phyloP scores from a whole-genome alignment of 305 asterid species.

The Rubia occidens region DNA sequence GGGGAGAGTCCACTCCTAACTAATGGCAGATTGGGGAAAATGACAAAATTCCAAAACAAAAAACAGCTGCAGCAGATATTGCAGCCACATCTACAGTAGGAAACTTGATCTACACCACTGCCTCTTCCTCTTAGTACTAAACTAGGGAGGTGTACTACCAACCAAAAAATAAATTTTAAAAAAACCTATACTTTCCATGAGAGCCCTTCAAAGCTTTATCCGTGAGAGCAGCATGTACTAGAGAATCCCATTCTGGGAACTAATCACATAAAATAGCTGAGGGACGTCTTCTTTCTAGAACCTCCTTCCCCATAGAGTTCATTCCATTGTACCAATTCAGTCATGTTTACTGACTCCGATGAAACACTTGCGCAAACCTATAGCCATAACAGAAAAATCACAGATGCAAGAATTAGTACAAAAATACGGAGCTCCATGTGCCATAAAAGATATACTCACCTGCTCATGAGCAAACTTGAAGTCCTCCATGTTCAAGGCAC shows the following conservation, averaged over 20 bases:
- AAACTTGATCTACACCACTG: constrained; percentile 8
- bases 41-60: not conserved
- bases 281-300: constrained; percentile 49
- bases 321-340: constrained; percentile 61
- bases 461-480: constrained; percentile 67
- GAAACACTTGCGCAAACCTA: constrained; percentile 79
- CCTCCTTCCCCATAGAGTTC: constrained; percentile 72
- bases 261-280: constrained; percentile 58
- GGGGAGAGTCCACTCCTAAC: constrained; percentile 4
- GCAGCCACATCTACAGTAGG: constrained; percentile 12
- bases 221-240: constrained; percentile 5
- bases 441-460: constrained; percentile 26
- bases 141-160: not conserved
- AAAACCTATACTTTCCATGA: constrained; percentile 7
- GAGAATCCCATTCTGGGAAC: not conserved
- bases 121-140: not conserved
- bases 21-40: not conserved
- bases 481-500: constrained; percentile 59
- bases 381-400: not conserved
- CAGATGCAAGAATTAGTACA: not conserved
- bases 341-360: constrained; percentile 65
- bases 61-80: constrained; percentile 8
- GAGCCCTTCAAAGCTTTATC: constrained; percentile 12
- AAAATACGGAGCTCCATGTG: not conserved
- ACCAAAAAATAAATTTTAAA: not conserved